phyloP scores from a whole-genome alignment of 345 rosid species.

The Arabidopsis suecica region DNA sequence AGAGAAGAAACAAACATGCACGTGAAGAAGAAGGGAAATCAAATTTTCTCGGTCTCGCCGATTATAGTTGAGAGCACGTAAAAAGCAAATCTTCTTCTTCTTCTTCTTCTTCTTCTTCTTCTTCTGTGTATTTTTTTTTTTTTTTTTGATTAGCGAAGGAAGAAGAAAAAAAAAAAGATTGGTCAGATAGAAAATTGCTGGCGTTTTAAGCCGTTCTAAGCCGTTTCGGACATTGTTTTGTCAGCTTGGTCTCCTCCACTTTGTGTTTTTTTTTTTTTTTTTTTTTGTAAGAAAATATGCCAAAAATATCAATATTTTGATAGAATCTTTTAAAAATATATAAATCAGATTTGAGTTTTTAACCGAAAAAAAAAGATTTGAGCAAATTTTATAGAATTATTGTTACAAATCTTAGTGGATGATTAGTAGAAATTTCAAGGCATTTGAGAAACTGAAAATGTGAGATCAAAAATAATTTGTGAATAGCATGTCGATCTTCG shows the following conservation, averaged over 20 bases:
- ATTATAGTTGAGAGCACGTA: conserved; percentile 27
- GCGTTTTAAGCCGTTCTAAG: background rate
- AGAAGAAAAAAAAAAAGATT: background rate
- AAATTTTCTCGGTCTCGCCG: conserved; percentile 10
- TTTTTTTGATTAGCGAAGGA: background rate
- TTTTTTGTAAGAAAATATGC: too few relatives aligned
- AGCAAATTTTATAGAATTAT: too few relatives aligned
- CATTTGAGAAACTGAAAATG: too few relatives aligned
- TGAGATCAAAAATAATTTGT: too few relatives aligned
- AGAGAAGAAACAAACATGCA: background rate
- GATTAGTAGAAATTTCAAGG: too few relatives aligned
- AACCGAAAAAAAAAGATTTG: too few relatives aligned
- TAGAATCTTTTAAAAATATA: too few relatives aligned
- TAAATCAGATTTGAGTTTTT: too few relatives aligned
- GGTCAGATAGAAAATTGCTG: conserved; percentile 2
- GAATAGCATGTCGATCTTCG: too few relatives aligned
- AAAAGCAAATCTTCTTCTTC: conserved; percentile 17
- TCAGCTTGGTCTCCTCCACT: background rate
- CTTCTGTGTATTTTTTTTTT: background rate
- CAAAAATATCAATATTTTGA: too few relatives aligned
- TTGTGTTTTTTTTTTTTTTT: background rate
- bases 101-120: conserved; percentile 15
- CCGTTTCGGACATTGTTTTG: background rate
- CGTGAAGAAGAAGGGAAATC: background rate
- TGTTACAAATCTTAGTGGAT: too few relatives aligned